phyloP scores from a whole-genome alignment of 2,329 filamentous ascomycete genomes.

The Shiraia bambusicola region DNA sequence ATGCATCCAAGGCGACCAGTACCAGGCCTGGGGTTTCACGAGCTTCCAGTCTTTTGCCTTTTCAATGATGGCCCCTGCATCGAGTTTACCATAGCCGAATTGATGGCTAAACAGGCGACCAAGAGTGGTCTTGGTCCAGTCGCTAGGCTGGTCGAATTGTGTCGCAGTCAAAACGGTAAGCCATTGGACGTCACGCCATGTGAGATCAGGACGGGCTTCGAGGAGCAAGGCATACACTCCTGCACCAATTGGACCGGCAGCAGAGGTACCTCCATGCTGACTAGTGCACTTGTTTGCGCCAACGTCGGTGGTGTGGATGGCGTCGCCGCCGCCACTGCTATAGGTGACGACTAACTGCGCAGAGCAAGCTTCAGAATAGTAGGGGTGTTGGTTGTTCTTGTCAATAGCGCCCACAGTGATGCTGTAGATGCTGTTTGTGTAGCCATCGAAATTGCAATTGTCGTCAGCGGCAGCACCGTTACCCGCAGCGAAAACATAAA shows the following conservation, averaged over 20 bases:
- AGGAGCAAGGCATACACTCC: conserved; percentile 90
- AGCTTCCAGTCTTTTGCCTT: conserved; percentile 80
- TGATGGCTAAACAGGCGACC: conserved; percentile 91
- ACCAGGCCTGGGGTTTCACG: conserved; percentile 96
- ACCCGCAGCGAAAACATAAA: conserved; percentile 95
- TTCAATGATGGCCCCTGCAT: conserved; percentile 82
- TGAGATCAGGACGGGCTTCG: conserved; percentile 79
- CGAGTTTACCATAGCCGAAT: conserved; percentile 93
- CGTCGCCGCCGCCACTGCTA: conserved; percentile 83
- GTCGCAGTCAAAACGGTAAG: conserved; percentile 82
- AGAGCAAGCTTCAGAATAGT: conserved; percentile 95
- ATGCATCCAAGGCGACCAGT: conserved; percentile 88
- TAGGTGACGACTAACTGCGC: conserved; percentile 95
- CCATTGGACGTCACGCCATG: conserved; percentile 94
- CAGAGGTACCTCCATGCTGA: conserved; percentile 91
- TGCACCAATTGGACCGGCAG: conserved; percentile 87
- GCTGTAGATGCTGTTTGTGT: conserved; percentile 99
- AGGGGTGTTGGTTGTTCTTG: conserved; percentile 81
- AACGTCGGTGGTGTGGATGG: conserved; percentile 96
- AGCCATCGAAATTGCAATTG: conserved; percentile 99
- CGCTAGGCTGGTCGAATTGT: conserved; percentile 72
- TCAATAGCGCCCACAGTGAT: conserved; percentile 95
- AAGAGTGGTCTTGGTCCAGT: conserved; percentile 79
- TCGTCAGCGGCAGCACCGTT: conserved; percentile 86
- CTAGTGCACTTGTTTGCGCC: conserved; percentile 76